Conservation (phyloP, 1,284 basidiomycete species). For the Microbotryum intermedium region DNA sequence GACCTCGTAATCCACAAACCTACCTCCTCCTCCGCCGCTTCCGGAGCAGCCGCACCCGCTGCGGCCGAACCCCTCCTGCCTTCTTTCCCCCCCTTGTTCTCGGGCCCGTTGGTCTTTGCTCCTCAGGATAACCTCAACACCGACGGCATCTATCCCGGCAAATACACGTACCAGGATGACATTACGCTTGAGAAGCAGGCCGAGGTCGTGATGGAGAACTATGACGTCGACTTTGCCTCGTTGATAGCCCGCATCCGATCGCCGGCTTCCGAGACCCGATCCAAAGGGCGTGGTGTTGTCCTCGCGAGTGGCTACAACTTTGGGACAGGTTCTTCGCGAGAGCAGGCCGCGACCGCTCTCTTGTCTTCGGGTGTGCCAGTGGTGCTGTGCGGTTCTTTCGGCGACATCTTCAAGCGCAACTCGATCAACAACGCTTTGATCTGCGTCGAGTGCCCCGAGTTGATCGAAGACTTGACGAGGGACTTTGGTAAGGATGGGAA, state of each 20-base stretch:
- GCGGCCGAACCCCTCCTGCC: slow-evolving; percentile 56
- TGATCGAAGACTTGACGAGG: slow-evolving; percentile 74
- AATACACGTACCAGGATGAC: slow-evolving; percentile 99
- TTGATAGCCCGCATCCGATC: slow-evolving; percentile 56
- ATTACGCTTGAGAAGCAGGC: slow-evolving; percentile 92
- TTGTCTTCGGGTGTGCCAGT: slow-evolving; percentile 87
- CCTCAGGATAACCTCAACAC: slow-evolving; percentile 98
- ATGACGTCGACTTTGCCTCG: slow-evolving; percentile 77
- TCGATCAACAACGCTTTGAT: slow-evolving; percentile 98
- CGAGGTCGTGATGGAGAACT: slow-evolving; percentile 98
- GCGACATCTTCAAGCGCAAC: slow-evolving; percentile 98
- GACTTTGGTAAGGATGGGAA: slow-evolving; percentile 62
- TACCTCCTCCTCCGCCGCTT: slow-evolving; percentile 30
- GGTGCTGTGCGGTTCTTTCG: slow-evolving; percentile 92
- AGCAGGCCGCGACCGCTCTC: slow-evolving; percentile 96
- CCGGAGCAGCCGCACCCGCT: slow-evolving; percentile 19
- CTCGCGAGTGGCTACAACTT: slow-evolving; percentile 96
- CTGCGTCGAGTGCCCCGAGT: slow-evolving; percentile 82
- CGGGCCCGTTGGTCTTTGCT: slow-evolving; percentile 77
- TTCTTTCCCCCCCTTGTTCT: slow-evolving; percentile 74
- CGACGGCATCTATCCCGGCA: slow-evolving; percentile 97
- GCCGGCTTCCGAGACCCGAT: slow-evolving; percentile 8
- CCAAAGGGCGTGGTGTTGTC: slow-evolving; percentile 54
- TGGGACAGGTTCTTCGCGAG: slow-evolving; percentile 95
- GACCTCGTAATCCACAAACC: slow-evolving; percentile 39